Conservation (phyloP, 2,329 filamentous ascomycete species). For the Mariannaea sp. region DNA sequence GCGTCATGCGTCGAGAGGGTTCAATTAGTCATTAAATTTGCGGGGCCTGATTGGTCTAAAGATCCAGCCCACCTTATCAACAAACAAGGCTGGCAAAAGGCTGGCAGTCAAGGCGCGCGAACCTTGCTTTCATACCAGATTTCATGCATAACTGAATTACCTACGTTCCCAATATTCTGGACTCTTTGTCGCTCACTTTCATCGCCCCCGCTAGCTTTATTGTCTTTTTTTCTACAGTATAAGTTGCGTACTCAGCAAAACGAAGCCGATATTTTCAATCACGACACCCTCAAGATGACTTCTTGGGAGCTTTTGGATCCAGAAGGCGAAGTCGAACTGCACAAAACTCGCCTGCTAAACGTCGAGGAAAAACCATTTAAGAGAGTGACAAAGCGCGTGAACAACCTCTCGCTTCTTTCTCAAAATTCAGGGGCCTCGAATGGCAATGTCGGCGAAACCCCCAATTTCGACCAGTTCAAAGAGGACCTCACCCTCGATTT, state of each 20-base stretch:
- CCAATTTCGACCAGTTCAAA: conserved; percentile 67
- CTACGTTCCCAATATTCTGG: too few relatives aligned
- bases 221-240: not conserved
- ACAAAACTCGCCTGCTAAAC: conserved; percentile 83
- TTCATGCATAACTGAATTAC: too few relatives aligned
- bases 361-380: conserved; percentile 94
- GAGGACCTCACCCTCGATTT: conserved; percentile 90
- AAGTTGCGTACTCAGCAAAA: not conserved
- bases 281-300: conserved; percentile 40
- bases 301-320: conserved; percentile 73
- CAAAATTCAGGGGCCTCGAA: conserved; percentile 41
- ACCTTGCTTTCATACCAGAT: too few relatives aligned
- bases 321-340: conserved; percentile 79
- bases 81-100: conserved; percentile 30
- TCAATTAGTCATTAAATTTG: conserved; percentile 33
- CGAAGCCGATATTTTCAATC: too few relatives aligned
- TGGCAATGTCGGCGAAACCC: conserved; percentile 51
- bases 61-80: conserved; percentile 6
- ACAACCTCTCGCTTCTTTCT: conserved; percentile 67
- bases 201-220: not conserved
- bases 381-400: conserved; percentile 81
- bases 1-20: conserved; percentile 24
- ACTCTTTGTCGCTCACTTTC: too few relatives aligned
- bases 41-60: conserved; percentile 26
- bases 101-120: not conserved